Evolutionary conservation across 331 rosid species (phyloP), one percentile per base, ranked within the genome.

Genomic region (Ulmus americana): DNA sequence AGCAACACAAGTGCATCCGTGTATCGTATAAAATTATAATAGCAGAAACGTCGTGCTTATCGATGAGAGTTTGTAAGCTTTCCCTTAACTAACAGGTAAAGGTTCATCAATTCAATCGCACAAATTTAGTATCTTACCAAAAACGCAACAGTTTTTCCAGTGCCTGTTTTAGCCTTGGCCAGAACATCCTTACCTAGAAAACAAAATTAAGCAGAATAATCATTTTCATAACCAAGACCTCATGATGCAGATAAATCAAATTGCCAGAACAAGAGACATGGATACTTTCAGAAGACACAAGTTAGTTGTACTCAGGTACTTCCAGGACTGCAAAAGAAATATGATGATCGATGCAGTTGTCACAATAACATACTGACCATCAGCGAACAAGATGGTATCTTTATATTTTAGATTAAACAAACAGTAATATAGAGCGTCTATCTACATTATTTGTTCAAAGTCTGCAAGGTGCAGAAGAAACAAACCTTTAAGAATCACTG

Each of bases 71-170:
- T 62, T 20, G 18, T 38, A 41, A 10, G 18, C 46, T n/a, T 10
- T 13, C 62, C 41, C 63, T 45, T 6, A 6, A 50, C 49, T 67
- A 62, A 68, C 11, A 40, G 39, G 46, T 35, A 41, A 65, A 40
- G 9, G 69, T 49, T 48, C 70, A 60, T 45, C 45, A 39, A 41
- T 18, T 28, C 58, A 61, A 56, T 71, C 16, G 64, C 10, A 45
- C 22, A 59, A 39, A n/a, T 60, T 16, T 63, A 56, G 63, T 60
- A 65, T n/a, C 91, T 67, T 75, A 94, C 99, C 96, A 94, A 83
- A 82, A 90, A 94, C 9, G 99, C 99, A 45, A 94, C 95, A 45
- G 99, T 94, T 87, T 94, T 94, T 57, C 99, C 99, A 0, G 99
- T 94, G 70, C 99, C 99, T 14, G 97, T 94, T 83, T 59, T 94